Evolutionary conservation across 2,329 filamentous ascomycete genomes (phyloP).

Genomic region (Arthrobotrys pseudoclavata): DNA sequence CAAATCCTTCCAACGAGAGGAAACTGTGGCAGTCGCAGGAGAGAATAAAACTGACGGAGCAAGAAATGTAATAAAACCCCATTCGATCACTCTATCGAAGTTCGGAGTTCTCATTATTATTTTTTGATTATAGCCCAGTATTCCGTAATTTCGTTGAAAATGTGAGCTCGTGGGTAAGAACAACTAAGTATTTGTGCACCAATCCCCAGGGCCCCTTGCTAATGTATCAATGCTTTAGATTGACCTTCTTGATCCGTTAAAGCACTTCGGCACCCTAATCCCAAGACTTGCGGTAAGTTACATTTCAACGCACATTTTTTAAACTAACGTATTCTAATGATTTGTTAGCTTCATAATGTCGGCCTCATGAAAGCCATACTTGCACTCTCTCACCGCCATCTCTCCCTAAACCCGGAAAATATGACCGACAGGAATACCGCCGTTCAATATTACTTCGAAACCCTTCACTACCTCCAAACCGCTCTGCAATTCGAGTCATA

Average conservation of each 20-base stretch:
- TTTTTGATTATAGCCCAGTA: constrained; percentile 37
- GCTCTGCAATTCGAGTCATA: constrained; percentile 74
- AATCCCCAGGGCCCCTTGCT: background rate
- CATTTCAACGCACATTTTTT: constrained; percentile 64
- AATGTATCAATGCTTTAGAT: constrained; percentile 55
- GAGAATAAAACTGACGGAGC: constrained; percentile 60
- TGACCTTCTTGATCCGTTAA: constrained; percentile 65
- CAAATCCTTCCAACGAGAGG: constrained; percentile 52
- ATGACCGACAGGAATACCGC: constrained; percentile 66
- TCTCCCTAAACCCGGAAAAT: constrained; percentile 66
- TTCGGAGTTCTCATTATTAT: background rate
- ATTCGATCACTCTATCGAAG: background rate
- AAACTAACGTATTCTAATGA: constrained; percentile 61
- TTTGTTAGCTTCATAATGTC: constrained; percentile 70
- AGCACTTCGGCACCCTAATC: constrained; percentile 65
- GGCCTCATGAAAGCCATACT: constrained; percentile 73
- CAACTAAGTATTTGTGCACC: background rate
- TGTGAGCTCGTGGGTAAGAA: constrained; percentile 62
- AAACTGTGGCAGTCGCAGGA: constrained; percentile 61
- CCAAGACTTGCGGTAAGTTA: constrained; percentile 64
- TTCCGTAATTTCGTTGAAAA: constrained; percentile 63
- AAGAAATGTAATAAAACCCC: constrained; percentile 59
- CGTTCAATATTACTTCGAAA: constrained; percentile 74
- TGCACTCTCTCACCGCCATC: constrained; percentile 71
- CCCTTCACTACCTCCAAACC: constrained; percentile 73